These are phyloP conservation scores for Fusarium gaditjirri DNA, from an alignment of 2,329 filamentous ascomycete species.

Conservation along the genomic window DNA sequence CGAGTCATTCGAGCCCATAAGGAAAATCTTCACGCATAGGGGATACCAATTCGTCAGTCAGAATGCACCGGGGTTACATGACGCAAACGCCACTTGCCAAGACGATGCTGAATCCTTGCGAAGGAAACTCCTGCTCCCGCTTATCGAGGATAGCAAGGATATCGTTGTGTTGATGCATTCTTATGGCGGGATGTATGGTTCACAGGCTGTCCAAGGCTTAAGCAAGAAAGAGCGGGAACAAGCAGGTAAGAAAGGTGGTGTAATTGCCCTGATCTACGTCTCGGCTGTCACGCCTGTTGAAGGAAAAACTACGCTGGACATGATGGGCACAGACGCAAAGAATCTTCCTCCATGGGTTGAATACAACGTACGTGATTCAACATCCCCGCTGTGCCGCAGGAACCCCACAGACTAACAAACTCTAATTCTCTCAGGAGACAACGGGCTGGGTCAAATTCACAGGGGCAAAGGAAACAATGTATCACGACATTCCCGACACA, in stretches of 20 bases:
- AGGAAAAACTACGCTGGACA: neutral
- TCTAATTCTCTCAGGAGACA: neutral
- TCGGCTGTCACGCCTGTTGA: neutral
- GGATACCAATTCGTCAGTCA: conserved; percentile 12
- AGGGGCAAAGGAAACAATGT: neutral
- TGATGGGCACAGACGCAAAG: conserved; percentile 4
- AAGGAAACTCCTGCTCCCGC: neutral
- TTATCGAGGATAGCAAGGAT: conserved; percentile 33
- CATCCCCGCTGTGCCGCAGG: neutral
- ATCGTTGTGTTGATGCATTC: conserved; percentile 40
- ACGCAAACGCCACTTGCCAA: neutral
- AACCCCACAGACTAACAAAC: neutral
- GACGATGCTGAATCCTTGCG: conserved; percentile 13
- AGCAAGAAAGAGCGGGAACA: conserved; percentile 25
- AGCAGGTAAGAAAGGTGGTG: conserved; percentile 9
- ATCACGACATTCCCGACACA: neutral
- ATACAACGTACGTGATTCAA: neutral
- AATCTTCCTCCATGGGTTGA: neutral
- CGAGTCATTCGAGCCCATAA: conserved; percentile 1
- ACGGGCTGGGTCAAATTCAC: conserved; percentile 5
- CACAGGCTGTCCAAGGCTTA: conserved; percentile 22
- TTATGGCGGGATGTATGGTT: conserved; percentile 34
- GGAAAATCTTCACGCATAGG: neutral
- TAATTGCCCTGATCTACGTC: conserved; percentile 23
- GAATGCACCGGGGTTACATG: neutral